Evolutionary conservation across 2,329 filamentous ascomycete species (phyloP), one percentile per base, ranked within the genome.

Genomic region (Xylaria sp.): DNA sequence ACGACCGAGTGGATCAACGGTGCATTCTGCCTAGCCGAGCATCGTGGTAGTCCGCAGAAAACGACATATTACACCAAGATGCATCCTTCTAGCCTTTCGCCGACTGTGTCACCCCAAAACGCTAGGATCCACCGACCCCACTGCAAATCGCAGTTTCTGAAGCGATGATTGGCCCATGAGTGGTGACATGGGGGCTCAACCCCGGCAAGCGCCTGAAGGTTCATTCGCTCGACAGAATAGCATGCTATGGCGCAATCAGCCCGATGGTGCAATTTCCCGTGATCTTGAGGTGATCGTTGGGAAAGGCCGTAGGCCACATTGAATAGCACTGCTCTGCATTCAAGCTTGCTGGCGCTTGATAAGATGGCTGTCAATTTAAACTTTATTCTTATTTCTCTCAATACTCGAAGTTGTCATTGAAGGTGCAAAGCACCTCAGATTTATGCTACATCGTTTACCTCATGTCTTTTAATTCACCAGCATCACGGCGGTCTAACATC

Each of bases 221-320:
- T 57, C 58, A 62, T 71, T 66, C 56, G 63, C 71, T 71, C 74
- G 73, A 76, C 73, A 75, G 71, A 74, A 67, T 73, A 70, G 73
- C 73, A 72, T 74, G 72, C 73, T 67, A 79, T 79, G 69, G 77
- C 77, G 77, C 76, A 76, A 77, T 78, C 72, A 70, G 42, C 77
- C 74, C 79, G 82, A 89, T 89, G 86, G 83, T 85, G 87, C 85
- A 84, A 89, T 89, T 86, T 79, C 86, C 82, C 86, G 86, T 88
- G 87, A 88, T 83, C 80, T 82, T 76, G 70, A 75, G 67, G 76
- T 74, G 73, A 76, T 77, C 69, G 56, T 72, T 69, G 66, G 68
- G 68, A 67, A 68, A 59, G 36, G 40, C 42, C 59, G 56, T 17
- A 23, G n/a, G 59, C 66, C 65, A 68, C 56, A 56, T 65, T 63